These are phyloP conservation scores for Aquilaria yunnanensis DNA, from an alignment of 345 rosid species.

Conservation along the genomic window DNA sequence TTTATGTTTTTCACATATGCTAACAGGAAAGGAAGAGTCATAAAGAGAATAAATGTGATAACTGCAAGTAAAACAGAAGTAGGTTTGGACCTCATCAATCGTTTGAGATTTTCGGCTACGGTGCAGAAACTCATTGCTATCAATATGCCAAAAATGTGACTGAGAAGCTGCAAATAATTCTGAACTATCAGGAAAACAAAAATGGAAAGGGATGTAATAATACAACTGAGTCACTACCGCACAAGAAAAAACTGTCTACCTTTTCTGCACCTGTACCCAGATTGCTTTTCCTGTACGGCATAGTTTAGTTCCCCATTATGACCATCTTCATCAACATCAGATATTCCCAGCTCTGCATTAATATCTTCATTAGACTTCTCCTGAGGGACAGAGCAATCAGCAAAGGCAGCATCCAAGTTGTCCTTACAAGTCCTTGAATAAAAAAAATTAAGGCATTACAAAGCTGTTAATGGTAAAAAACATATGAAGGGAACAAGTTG, in stretches of 20 bases:
- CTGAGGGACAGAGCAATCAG: conserved; percentile 80
- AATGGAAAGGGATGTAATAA: background rate
- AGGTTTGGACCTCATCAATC: conserved; percentile 76
- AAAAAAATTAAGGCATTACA: background rate
- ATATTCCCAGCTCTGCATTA: conserved; percentile 85
- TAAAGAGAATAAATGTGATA: background rate
- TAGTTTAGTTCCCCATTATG: conserved; percentile 40
- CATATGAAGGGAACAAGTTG: background rate
- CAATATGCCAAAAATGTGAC: conserved; percentile 57
- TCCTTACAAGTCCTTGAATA: conserved; percentile 74
- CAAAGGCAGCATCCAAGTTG: conserved; percentile 56
- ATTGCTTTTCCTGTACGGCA: conserved; percentile 44
- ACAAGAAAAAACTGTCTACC: conserved; percentile 34
- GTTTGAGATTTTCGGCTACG: conserved; percentile 82
- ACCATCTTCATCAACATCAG: conserved; percentile 84
- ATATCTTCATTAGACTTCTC: conserved; percentile 94
- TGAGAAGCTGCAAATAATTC: conserved; percentile 40
- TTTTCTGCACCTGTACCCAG: conserved; percentile 36
- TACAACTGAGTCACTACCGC: background rate
- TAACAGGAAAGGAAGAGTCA: conserved; percentile 5
- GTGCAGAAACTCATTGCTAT: conserved; percentile 77
- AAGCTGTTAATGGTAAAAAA: background rate
- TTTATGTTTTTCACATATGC: background rate
- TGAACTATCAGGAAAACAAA: conserved; percentile 1
- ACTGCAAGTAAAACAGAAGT: background rate